These are phyloP conservation scores for Cyclocybe aegerita DNA, from an alignment of 768 basidiomycete species.

Conservation along the genomic window DNA sequence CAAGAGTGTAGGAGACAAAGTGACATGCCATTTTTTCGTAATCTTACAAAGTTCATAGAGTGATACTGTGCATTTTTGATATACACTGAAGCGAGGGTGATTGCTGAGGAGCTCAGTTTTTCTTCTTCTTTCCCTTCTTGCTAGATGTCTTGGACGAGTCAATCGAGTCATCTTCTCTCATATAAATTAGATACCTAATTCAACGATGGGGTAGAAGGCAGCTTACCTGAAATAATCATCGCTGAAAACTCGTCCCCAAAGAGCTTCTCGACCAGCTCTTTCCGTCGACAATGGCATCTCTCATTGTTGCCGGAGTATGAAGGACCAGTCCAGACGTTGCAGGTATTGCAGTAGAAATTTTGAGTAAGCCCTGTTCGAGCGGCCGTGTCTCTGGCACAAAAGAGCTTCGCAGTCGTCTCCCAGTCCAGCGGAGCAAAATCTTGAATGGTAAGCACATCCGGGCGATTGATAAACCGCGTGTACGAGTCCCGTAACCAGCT, in stretches of 20 bases:
- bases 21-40: background rate
- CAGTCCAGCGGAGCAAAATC: background rate
- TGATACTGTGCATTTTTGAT: background rate
- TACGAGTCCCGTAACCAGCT: slow-evolving; percentile 3
- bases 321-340: no score
- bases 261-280: background rate
- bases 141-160: no score
- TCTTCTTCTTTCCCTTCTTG: no score
- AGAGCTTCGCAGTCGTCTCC: background rate
- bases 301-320: no score
- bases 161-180: no score
- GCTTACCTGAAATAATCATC: background rate
- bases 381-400: background rate
- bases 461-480: background rate
- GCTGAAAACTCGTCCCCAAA: background rate
- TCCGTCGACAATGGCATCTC: no score
- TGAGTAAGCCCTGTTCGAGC: background rate
- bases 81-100: background rate
- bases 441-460: background rate
- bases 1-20: background rate
- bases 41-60: background rate
- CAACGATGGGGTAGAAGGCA: background rate
- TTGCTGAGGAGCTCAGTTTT: no score
- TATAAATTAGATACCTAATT: background rate
- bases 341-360: no score